phyloP scores from a whole-genome alignment of 2,329 filamentous ascomycete species.

The Fusarium subtropicale region DNA sequence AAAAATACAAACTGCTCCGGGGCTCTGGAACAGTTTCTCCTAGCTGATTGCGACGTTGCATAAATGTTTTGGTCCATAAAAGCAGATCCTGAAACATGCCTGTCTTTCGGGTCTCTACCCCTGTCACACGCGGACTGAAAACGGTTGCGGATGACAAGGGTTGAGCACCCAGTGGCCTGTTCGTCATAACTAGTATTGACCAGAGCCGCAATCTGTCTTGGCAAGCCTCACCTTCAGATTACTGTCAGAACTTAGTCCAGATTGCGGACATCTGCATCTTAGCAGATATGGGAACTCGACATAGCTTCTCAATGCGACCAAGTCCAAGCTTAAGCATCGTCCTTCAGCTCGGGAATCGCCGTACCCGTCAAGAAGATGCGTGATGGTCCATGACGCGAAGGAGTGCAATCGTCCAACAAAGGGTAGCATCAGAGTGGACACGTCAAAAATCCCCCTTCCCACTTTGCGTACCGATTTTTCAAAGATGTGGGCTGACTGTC shows the following conservation, averaged over 20 bases:
- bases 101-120: not conserved
- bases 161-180: conserved; percentile 3
- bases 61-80: not conserved
- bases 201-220: conserved; percentile 20
- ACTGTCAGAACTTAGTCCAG: not conserved
- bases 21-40: not conserved
- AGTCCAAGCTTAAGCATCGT: not conserved
- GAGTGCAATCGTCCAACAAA: not conserved
- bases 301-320: not conserved
- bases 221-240: not conserved
- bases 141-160: conserved; percentile 3
- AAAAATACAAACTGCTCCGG: not conserved
- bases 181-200: not conserved
- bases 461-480: not conserved
- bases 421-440: conserved; percentile 22
- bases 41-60: not conserved
- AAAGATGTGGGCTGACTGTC: conserved; percentile 20
- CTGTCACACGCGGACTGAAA: not conserved
- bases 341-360: not conserved
- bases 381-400: not conserved
- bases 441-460: not conserved
- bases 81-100: conserved; percentile 16
- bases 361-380: not conserved
- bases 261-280: not conserved
- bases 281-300: not conserved